Percentiles rank a stretch among this genome's conserved stretches.
Conservation (phyloP, 495 filamentous ascomycete species). For the Penicillium coffeae region DNA sequence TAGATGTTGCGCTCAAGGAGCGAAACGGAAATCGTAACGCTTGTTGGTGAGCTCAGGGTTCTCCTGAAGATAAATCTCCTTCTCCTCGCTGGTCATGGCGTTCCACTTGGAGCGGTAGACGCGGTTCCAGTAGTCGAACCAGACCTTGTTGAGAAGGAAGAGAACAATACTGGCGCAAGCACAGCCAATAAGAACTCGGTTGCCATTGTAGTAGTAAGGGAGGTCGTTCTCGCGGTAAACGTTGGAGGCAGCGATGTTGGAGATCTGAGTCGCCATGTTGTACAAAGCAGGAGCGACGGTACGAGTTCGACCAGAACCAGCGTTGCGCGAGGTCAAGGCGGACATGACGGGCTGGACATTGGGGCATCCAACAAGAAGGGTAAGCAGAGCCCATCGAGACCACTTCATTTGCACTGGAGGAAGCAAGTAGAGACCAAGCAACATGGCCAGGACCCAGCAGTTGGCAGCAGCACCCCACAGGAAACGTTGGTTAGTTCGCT, state of each 20-base stretch:
- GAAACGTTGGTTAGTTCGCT: neutral
- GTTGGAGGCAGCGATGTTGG: slow-evolving; percentile 11
- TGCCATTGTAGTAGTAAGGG: neutral
- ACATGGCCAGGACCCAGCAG: neutral
- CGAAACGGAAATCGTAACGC: slow-evolving; percentile 29
- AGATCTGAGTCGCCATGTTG: slow-evolving; percentile 14
- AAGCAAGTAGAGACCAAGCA: neutral
- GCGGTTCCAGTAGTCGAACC: neutral
- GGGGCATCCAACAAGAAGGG: neutral
- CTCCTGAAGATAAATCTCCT: slow-evolving; percentile 55
- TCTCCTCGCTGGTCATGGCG: slow-evolving; percentile 57
- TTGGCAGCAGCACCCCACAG: neutral
- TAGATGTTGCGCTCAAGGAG: neutral
- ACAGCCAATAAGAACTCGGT: neutral
- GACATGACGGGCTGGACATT: neutral
- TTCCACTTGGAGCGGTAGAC: slow-evolving; percentile 37
- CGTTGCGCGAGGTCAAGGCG: slow-evolving; percentile 25
- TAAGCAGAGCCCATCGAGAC: neutral
- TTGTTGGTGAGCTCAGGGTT: slow-evolving; percentile 66
- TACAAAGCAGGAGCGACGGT: slow-evolving; percentile 26
- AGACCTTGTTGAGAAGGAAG: neutral
- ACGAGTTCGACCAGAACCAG: slow-evolving; percentile 30
- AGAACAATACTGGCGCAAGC: neutral
- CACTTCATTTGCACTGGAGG: neutral
- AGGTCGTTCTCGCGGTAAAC: neutral